Percentiles rank a stretch among this genome's conserved stretches.
Conservation (phyloP, 345 rosid species). For the Psidium friedrichsthalianum region DNA sequence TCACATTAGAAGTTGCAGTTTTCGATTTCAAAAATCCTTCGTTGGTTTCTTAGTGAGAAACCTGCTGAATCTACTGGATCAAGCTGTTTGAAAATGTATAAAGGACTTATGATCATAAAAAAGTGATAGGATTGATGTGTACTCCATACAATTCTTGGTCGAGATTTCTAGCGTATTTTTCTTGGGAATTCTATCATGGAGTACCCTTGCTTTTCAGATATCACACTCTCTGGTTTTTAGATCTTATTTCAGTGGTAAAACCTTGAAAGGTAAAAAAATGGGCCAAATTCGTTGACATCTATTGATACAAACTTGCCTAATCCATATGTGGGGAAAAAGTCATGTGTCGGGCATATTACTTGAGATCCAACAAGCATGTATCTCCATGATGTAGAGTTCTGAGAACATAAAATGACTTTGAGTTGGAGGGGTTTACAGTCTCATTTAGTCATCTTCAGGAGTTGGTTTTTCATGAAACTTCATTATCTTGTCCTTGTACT, state of each 20-base stretch:
- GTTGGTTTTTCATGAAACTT: no score
- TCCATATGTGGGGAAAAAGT: background rate
- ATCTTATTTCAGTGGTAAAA: background rate
- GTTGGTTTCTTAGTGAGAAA: background rate
- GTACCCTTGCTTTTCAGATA: no score
- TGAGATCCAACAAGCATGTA: background rate
- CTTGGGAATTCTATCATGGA: background rate
- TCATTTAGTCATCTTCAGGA: no score
- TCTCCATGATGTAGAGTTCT: background rate
- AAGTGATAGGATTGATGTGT: no score
- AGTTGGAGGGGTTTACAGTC: background rate
- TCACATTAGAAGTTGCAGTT: no score
- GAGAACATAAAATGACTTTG: background rate
- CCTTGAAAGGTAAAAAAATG: background rate
- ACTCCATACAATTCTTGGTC: no score
- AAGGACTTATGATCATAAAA: background rate
- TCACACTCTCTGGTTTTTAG: background rate
- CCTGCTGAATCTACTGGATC: background rate
- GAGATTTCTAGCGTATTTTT: background rate
- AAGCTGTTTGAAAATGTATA: background rate
- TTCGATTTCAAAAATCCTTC: no score
- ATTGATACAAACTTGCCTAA: background rate
- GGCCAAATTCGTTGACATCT: background rate
- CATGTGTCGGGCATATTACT: background rate
- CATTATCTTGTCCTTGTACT: no score